A percentile compares a stretch with the other conserved stretches of the same genome.
Evolutionary conservation across 768 basidiomycete species (phyloP).

Genomic region (Termitomyces bulborhizus): DNA sequence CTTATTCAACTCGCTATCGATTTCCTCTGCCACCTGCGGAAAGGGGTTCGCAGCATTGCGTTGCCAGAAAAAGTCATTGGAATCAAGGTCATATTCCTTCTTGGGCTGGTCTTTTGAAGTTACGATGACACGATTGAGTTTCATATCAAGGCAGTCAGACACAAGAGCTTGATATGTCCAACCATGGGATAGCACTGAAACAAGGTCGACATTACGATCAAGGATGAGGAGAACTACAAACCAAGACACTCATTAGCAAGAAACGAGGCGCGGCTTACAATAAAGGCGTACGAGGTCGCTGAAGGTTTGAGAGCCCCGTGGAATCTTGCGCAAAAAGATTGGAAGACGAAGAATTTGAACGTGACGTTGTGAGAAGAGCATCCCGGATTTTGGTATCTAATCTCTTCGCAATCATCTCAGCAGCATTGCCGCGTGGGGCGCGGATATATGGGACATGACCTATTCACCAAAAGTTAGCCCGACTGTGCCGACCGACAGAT

Average conservation of each 20-base stretch:
- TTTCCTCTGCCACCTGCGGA: conserved; percentile 97
- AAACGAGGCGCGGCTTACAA: neutral
- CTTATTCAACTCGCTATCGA: conserved; percentile 84
- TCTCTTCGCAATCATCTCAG: conserved; percentile 98
- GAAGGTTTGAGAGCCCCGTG: conserved; percentile 78
- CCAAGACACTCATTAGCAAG: neutral
- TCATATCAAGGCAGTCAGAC: conserved; percentile 96
- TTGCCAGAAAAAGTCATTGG: conserved; percentile 99
- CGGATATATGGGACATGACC: conserved; percentile 94
- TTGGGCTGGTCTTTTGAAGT: conserved; percentile 62
- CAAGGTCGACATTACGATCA: conserved; percentile 92
- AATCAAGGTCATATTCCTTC: conserved; percentile 89
- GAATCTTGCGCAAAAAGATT: conserved; percentile 75
- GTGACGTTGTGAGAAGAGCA: conserved; percentile 63
- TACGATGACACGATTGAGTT: conserved; percentile 90
- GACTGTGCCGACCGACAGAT: neutral
- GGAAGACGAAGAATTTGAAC: conserved; percentile 42
- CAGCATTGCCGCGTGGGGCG: conserved; percentile 92
- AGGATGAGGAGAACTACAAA: conserved; percentile 81
- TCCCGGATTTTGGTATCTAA: conserved; percentile 91
- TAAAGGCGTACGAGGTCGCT: conserved; percentile 64
- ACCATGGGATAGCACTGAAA: conserved; percentile 90
- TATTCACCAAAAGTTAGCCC: conserved; percentile 20
- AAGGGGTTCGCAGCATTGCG: conserved; percentile 95
- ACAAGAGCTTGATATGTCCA: conserved; percentile 99